These are phyloP conservation scores for Tuber aestivum DNA, from an alignment of 495 filamentous ascomycete species.

Conservation along the genomic window DNA sequence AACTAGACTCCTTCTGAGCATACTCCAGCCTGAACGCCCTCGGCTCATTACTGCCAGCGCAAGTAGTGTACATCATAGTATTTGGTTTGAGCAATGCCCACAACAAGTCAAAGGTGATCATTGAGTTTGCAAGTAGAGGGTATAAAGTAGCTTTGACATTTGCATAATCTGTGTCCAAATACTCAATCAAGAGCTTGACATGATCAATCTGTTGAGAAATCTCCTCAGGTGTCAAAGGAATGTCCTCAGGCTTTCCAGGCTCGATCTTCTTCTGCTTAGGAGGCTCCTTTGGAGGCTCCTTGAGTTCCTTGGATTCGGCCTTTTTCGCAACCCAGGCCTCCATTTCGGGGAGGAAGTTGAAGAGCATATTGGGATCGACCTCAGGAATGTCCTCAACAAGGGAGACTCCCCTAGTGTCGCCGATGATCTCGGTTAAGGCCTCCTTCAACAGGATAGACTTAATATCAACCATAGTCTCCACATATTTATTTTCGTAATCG, in stretches of 20 bases:
- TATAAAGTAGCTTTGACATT: slow-evolving; percentile 74
- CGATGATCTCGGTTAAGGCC: slow-evolving; percentile 67
- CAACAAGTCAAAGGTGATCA: slow-evolving; percentile 82
- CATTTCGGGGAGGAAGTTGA: slow-evolving; percentile 49
- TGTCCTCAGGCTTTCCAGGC: slow-evolving; percentile 53
- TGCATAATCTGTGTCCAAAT: slow-evolving; percentile 75
- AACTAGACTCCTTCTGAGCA: slow-evolving; percentile 62
- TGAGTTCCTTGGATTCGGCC: slow-evolving; percentile 16
- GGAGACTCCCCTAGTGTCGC: slow-evolving; percentile 73
- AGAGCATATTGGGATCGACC: slow-evolving; percentile 79
- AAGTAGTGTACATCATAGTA: slow-evolving; percentile 72
- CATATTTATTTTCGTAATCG: slow-evolving; percentile 81
- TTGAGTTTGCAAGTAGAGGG: slow-evolving; percentile 72
- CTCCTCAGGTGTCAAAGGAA: slow-evolving; percentile 58
- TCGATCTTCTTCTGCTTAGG: slow-evolving; percentile 53
- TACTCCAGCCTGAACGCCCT: slow-evolving; percentile 86
- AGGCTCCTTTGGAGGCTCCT: slow-evolving; percentile 51
- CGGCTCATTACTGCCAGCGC: slow-evolving; percentile 77
- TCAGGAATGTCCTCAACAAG: slow-evolving; percentile 72
- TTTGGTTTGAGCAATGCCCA: slow-evolving; percentile 93
- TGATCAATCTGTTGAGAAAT: slow-evolving; percentile 62
- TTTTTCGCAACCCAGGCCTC: slow-evolving; percentile 27
- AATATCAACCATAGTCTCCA: slow-evolving; percentile 72
- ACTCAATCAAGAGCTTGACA: slow-evolving; percentile 71
- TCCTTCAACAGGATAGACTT: slow-evolving; percentile 75